Conservation (phyloP, 2,329 filamentous ascomycete genomes). For the Lachnellula cervina region DNA sequence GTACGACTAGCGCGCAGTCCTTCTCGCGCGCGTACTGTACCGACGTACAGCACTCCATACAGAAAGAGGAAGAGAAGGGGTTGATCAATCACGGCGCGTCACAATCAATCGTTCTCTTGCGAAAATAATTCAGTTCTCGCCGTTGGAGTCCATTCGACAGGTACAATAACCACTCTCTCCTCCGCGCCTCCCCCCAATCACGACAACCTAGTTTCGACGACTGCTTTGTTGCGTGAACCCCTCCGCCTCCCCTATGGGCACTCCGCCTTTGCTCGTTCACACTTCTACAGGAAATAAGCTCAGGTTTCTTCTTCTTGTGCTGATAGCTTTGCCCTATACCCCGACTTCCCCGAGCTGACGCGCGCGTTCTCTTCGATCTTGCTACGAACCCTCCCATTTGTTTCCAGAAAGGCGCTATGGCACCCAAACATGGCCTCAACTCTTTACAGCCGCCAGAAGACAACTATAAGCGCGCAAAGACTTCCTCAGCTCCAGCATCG, state of each 20-base stretch:
- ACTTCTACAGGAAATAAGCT: neutral
- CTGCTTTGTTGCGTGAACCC: neutral
- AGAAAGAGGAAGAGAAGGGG: neutral
- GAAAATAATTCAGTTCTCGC: neutral
- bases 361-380: neutral
- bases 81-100: neutral
- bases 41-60: neutral
- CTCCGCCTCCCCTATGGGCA: neutral
- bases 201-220: neutral
- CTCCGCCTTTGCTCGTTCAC: neutral
- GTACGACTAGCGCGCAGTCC: no score
- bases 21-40: no score
- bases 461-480: slow-evolving; percentile 22
- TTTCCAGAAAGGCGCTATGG: slow-evolving; percentile 15
- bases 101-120: neutral
- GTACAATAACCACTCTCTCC: neutral
- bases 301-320: neutral
- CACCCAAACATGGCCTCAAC: slow-evolving; percentile 24
- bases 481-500: slow-evolving; percentile 9
- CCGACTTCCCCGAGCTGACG: neutral
- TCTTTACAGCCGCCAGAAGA: slow-evolving; percentile 8
- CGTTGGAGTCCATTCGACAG: neutral
- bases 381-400: neutral
- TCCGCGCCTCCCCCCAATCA: no score
- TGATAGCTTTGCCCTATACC: neutral